phyloP scores from a whole-genome alignment of 805 yeast species.

The Myxozyma udenii region DNA sequence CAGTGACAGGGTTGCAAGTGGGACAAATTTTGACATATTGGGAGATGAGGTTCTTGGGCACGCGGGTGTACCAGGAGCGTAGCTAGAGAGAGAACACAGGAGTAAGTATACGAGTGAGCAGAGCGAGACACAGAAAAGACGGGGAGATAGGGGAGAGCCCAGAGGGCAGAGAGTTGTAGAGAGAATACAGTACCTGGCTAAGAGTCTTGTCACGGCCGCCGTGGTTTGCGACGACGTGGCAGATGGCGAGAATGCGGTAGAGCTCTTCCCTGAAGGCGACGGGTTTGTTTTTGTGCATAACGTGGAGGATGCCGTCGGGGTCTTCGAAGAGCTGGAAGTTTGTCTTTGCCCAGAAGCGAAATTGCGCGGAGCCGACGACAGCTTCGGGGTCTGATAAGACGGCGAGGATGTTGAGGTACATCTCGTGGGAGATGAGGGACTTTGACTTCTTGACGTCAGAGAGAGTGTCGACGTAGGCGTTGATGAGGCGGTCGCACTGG shows the following conservation, averaged over 20 bases:
- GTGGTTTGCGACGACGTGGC: conserved; percentile 18
- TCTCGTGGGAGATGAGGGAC: conserved; percentile 20
- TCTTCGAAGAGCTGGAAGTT: conserved; percentile 20
- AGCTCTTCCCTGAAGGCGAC: conserved; percentile 27
- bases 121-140: neutral
- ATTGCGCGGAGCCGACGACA: conserved; percentile 17
- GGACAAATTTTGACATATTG: conserved; percentile 29
- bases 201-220: conserved; percentile 30
- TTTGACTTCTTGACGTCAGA: conserved; percentile 23
- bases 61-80: conserved; percentile 26
- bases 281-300: conserved; percentile 26
- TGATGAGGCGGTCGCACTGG: conserved; percentile 18
- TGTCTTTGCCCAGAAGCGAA: conserved; percentile 26
- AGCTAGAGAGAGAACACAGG: conserved; percentile 6
- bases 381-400: conserved; percentile 9
- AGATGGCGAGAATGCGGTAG: conserved; percentile 19
- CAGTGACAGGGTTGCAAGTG: conserved; percentile 48
- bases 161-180: neutral
- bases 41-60: conserved; percentile 27
- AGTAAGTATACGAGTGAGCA: neutral
- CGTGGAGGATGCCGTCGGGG: neutral
- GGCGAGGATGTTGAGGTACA: conserved; percentile 20
- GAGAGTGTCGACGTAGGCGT: conserved; percentile 26
- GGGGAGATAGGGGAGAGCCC: neutral
- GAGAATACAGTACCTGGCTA: conserved; percentile 5